Evolutionary conservation across 148 eudicot species (phyloP).

Genomic region (Bassia scoparia): DNA sequence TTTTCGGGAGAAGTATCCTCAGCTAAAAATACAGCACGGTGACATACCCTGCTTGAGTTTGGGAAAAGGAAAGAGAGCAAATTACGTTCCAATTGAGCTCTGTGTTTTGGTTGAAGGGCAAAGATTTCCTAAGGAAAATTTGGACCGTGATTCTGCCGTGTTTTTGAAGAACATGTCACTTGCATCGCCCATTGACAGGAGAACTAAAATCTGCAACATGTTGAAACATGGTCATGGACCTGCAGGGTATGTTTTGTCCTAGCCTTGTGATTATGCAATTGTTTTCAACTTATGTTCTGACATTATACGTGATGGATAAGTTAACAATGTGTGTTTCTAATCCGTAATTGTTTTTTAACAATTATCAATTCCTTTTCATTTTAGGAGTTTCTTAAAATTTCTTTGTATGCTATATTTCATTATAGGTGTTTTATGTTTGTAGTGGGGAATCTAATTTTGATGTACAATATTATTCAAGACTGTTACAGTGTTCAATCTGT

Average conservation of each 20-base stretch:
- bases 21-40: constrained; percentile 23
- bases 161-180: constrained; percentile 46
- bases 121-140: constrained; percentile 51
- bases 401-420: too few relatives aligned
- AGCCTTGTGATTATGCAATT: constrained; percentile 1
- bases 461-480: too few relatives aligned
- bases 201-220: constrained; percentile 44
- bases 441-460: not conserved
- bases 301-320: too few relatives aligned
- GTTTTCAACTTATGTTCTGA: not conserved
- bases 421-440: not conserved
- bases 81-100: constrained; percentile 62
- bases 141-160: constrained; percentile 29
- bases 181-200: constrained; percentile 40
- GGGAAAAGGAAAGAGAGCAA: constrained; percentile 39
- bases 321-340: too few relatives aligned
- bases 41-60: constrained; percentile 54
- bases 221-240: constrained; percentile 48
- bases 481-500: too few relatives aligned
- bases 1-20: constrained; percentile 49
- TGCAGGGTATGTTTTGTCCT: constrained; percentile 50
- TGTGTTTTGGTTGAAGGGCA: constrained; percentile 71
- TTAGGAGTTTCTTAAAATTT: too few relatives aligned
- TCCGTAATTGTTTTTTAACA: too few relatives aligned
- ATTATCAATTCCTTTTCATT: too few relatives aligned